These are phyloP conservation scores for Solanum tarijense DNA, from an alignment of 257 asterid species.

Conservation along the genomic window DNA sequence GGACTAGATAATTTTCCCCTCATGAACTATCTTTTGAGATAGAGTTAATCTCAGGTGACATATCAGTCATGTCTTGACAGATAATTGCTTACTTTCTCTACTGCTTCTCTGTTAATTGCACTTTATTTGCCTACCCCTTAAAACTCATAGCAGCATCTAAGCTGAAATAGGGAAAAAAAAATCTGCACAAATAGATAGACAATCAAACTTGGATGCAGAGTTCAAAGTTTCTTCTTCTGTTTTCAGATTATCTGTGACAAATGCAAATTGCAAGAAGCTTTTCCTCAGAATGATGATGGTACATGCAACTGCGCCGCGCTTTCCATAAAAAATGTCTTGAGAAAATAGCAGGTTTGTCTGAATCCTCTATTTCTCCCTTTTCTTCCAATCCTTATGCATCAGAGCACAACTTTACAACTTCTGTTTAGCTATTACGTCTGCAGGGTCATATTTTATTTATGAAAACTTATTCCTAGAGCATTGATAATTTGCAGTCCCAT, in stretches of 20 bases:
- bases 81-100: background rate
- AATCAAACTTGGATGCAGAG: background rate
- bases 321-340: background rate
- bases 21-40: background rate
- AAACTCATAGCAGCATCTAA: background rate
- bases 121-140: background rate
- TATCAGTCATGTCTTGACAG: background rate
- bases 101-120: background rate
- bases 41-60: background rate
- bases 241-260: background rate
- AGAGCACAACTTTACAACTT: background rate
- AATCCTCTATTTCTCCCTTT: background rate
- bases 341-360: background rate
- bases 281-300: background rate
- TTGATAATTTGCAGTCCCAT: background rate
- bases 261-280: background rate
- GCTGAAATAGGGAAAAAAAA: background rate
- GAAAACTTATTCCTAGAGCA: background rate
- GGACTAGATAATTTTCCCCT: background rate
- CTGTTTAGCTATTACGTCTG: background rate
- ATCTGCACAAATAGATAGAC: background rate
- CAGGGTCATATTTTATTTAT: background rate
- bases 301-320: background rate
- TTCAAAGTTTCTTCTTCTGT: background rate
- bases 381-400: background rate